Evolutionary conservation across 2,329 filamentous ascomycete genomes (phyloP).

Genomic region (Sphaerulina populicola): DNA sequence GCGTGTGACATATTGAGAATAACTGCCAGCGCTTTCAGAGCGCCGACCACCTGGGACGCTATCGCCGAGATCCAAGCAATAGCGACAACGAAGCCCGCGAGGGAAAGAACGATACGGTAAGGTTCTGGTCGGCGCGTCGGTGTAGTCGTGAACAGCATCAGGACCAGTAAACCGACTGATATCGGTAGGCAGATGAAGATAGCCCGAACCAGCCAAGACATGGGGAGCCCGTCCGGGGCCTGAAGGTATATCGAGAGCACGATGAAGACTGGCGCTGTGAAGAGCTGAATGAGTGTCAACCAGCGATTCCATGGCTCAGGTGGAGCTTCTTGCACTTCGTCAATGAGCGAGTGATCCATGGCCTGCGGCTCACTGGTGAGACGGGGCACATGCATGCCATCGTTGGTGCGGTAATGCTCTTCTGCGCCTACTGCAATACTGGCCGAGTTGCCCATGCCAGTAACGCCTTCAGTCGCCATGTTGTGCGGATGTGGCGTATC

Average conservation of each 20-base stretch:
- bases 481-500: slow-evolving; percentile 17
- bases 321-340: slow-evolving; percentile 8
- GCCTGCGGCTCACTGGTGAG: slow-evolving; percentile 11
- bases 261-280: slow-evolving; percentile 79
- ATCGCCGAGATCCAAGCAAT: slow-evolving; percentile 97
- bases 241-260: slow-evolving; percentile 54
- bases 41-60: slow-evolving; percentile 88
- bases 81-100: slow-evolving; percentile 80
- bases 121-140: slow-evolving; percentile 55
- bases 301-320: slow-evolving; percentile 70
- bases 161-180: slow-evolving; percentile 58
- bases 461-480: slow-evolving; percentile 16
- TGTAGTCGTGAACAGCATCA: slow-evolving; percentile 62
- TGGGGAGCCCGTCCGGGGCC: slow-evolving; percentile 42
- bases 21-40: slow-evolving; percentile 86
- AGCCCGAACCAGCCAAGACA: slow-evolving; percentile 50
- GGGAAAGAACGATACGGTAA: slow-evolving; percentile 71
- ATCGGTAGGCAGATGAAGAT: slow-evolving; percentile 37
- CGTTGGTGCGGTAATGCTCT: slow-evolving; percentile 25
- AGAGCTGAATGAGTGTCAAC: slow-evolving; percentile 76
- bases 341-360: slow-evolving; percentile 7
- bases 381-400: slow-evolving; percentile 6
- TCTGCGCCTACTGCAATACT: slow-evolving; percentile 27
- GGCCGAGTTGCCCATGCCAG: slow-evolving; percentile 32
- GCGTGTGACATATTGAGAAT: slow-evolving; percentile 91